phyloP scores from a whole-genome alignment of 2,329 filamentous ascomycete genomes.

The Acrocalymma vagum region DNA sequence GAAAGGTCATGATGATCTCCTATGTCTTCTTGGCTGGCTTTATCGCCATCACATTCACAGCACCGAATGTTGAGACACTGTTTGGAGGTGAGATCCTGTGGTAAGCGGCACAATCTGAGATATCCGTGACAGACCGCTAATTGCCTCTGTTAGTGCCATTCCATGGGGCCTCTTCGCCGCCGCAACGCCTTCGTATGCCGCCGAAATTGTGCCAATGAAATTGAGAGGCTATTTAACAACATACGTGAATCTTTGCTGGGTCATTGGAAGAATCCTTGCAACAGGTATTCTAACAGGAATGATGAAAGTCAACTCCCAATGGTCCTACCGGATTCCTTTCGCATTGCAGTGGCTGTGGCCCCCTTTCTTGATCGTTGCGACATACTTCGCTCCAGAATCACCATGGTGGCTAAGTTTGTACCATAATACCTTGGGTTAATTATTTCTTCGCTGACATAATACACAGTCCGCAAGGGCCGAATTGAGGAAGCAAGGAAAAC shows the following conservation, averaged over 20 bases:
- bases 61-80: slow-evolving; percentile 58
- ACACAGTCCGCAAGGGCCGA: slow-evolving; percentile 68
- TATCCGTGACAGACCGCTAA: no score
- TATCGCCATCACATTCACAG: slow-evolving; percentile 12
- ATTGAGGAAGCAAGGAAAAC: slow-evolving; percentile 56
- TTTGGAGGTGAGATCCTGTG: slow-evolving; percentile 62
- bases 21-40: slow-evolving; percentile 11
- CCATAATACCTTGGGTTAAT: no score
- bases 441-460: no score
- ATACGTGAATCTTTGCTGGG: slow-evolving; percentile 78
- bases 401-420: slow-evolving; percentile 78
- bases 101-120: slow-evolving; percentile 40
- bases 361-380: slow-evolving; percentile 66
- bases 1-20: slow-evolving; percentile 17
- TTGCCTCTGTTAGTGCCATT: slow-evolving; percentile 27
- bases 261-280: slow-evolving; percentile 72
- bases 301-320: slow-evolving; percentile 67
- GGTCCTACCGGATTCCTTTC: slow-evolving; percentile 70
- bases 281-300: slow-evolving; percentile 73
- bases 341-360: slow-evolving; percentile 79
- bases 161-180: slow-evolving; percentile 50
- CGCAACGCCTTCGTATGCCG: slow-evolving; percentile 51
- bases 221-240: slow-evolving; percentile 64
- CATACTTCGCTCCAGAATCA: slow-evolving; percentile 71
- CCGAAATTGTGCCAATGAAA: slow-evolving; percentile 70